Base-by-base conservation (phyloP, 371 early-diverging fungal species). In the Mortierella sp. region DNA sequence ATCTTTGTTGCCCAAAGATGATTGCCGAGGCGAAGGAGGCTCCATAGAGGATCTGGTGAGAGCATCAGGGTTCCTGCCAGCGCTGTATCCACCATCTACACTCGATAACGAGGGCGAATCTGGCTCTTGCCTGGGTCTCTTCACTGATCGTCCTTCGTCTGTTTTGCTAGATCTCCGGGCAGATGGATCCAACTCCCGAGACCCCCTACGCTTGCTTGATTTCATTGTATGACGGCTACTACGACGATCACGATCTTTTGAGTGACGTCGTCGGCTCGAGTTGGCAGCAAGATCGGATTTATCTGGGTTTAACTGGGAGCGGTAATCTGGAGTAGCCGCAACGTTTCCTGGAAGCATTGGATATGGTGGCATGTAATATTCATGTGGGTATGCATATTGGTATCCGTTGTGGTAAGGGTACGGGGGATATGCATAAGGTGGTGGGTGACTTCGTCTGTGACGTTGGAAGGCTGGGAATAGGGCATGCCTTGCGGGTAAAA, bases 401-500 rank as follows among this genome's bases (percentile, higher is more conserved):
- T 73, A 50, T 19, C 40, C 67, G 40, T 40, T 67, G 58, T 72
- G 60, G 33, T 76, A 66, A 13, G 65, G 72, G 13, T 67, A 47
- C 48, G 74, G 52, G 11, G 45, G 60, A 52, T 78, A 47, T 21
- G 40, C 36, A 19, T 38, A 38, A 13, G 43, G 28, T n/a, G 67
- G 16, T 15, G 50, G 63, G 10, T 61, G 40, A n/a, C 72, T 48
- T 15, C 41, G 60, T 11, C 45, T 28, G 15, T 74, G 67, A n/a
- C 67, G 67, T 40, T 79, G 80, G 38, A 70, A 62, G 10, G 82
- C 72, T 13, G 82, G 82, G 52, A 81, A 76, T 13, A 81, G 61
- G 10, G 69, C 65, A 47, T 81, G 82, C 0, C 82, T 69, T 3
- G 76, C 69, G 21, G 82, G 82, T 33, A 81, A 48, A 2, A 81